Evolutionary conservation across 208 protist species (phyloP).

Genomic region (Leishmania guyanensis): DNA sequence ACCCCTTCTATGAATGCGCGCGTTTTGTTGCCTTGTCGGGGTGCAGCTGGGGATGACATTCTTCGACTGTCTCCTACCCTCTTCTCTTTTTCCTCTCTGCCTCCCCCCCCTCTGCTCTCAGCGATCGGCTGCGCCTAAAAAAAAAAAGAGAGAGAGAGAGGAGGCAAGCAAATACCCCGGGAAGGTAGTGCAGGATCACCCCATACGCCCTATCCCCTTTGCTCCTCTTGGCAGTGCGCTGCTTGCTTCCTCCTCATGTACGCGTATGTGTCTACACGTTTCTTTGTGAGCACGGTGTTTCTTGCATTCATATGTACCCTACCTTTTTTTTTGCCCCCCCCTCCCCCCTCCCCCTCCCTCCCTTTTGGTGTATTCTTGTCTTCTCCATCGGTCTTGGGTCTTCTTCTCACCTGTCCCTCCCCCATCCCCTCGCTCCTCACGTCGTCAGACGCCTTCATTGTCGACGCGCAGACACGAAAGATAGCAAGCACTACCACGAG

Average conservation of each 20-base stretch:
- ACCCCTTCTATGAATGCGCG: neutral
- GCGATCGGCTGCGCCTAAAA: neutral
- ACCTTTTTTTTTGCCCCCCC: neutral
- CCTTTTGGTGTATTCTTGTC: neutral
- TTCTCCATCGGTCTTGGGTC: neutral
- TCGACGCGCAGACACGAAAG: too few relatives aligned
- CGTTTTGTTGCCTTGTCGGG: neutral
- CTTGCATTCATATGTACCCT: neutral
- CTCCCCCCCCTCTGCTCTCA: neutral
- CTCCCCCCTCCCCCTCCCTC: neutral
- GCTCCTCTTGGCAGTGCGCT: neutral
- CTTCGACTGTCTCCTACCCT: neutral
- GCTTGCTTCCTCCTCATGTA: neutral
- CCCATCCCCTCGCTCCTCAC: too few relatives aligned
- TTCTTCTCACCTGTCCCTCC: neutral
- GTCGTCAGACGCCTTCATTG: too few relatives aligned
- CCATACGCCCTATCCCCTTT: neutral
- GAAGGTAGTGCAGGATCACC: too few relatives aligned
- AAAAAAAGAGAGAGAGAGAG: neutral
- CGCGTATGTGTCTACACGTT: neutral
- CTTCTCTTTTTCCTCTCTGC: neutral
- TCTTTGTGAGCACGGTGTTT: neutral
- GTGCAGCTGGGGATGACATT: neutral
- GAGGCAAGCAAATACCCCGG: neutral
- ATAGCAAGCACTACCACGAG: too few relatives aligned